phyloP scores from a whole-genome alignment of 2,329 filamentous ascomycete species.

The Pseudocercospora pini-densiflorae region DNA sequence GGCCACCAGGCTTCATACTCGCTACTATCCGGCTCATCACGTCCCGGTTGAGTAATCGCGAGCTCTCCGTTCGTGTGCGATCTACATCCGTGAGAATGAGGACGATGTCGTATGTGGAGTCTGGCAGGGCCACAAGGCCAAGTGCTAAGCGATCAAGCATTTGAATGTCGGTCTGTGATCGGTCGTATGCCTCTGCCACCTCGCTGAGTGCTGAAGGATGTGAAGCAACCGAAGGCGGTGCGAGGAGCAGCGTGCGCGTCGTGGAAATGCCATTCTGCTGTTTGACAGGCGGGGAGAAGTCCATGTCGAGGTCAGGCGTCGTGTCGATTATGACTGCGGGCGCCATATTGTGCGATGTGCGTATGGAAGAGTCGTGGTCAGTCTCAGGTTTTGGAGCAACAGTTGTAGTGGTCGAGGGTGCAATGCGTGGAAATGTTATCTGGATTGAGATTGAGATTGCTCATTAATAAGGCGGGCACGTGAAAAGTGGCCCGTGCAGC shows the following conservation, averaged over 20 bases:
- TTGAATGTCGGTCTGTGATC: conserved; percentile 81
- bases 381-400: not conserved
- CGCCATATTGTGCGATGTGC: conserved; percentile 40
- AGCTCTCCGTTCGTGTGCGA: conserved; percentile 66
- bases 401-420: not conserved
- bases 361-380: not conserved
- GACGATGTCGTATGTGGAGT: conserved; percentile 79
- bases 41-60: conserved; percentile 67
- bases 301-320: conserved; percentile 43
- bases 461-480: not conserved
- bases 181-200: conserved; percentile 74
- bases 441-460: not conserved
- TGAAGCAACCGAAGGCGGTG: conserved; percentile 85
- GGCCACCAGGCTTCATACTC: conserved; percentile 71
- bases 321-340: conserved; percentile 46
- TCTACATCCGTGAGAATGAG: conserved; percentile 82
- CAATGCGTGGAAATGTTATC: not conserved
- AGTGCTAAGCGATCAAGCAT: conserved; percentile 94
- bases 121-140: conserved; percentile 77
- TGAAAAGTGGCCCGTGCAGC: not conserved
- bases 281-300: conserved; percentile 30
- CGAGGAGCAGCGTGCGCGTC: conserved; percentile 76
- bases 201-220: conserved; percentile 77
- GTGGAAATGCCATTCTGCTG: conserved; percentile 39
- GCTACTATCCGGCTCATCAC: conserved; percentile 72